Conservation (phyloP, 805 yeast genomes). For the Zygotorulaspora danielsina region DNA sequence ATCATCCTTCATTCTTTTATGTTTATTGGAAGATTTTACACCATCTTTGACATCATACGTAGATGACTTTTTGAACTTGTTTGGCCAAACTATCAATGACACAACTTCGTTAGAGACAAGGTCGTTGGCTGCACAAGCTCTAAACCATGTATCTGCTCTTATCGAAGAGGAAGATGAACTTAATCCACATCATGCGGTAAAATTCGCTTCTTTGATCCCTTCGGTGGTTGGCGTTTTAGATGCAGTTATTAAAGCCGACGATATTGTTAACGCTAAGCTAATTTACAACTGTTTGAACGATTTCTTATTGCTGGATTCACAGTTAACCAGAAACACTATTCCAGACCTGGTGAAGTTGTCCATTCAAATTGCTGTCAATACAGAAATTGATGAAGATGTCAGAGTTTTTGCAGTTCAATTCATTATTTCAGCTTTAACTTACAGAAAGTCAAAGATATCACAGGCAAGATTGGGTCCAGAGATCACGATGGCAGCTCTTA, state of each 20-base stretch:
- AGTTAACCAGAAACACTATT: constrained; percentile 72
- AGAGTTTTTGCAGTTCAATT: constrained; percentile 82
- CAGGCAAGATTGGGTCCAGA: constrained; percentile 80
- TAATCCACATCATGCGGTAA: constrained; percentile 44
- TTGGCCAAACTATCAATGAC: constrained; percentile 63
- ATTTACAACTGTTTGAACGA: constrained; percentile 84
- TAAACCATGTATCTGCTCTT: constrained; percentile 60
- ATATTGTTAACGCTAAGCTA: constrained; percentile 64
- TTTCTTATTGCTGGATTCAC: constrained; percentile 69
- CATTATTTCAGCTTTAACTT: constrained; percentile 69
- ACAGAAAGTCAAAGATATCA: constrained; percentile 75
- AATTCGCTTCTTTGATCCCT: constrained; percentile 68
- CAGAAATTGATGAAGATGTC: constrained; percentile 68
- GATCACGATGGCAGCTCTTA: constrained; percentile 66
- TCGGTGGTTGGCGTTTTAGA: constrained; percentile 75
- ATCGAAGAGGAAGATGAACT: constrained; percentile 56
- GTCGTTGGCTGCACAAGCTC: constrained; percentile 75
- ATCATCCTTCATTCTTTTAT: constrained; percentile 72
- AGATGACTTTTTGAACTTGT: constrained; percentile 65
- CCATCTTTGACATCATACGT: constrained; percentile 56
- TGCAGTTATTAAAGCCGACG: constrained; percentile 66
- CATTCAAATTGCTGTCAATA: constrained; percentile 68
- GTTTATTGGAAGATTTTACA: constrained; percentile 68
- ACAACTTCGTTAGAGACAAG: constrained; percentile 65
- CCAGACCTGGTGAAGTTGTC: constrained; percentile 65